Percentiles rank a stretch among this genome's conserved stretches.
These are phyloP conservation scores for Paramarasmius palmivorus DNA, from an alignment of 1,284 basidiomycete species.

Conservation along the genomic window DNA sequence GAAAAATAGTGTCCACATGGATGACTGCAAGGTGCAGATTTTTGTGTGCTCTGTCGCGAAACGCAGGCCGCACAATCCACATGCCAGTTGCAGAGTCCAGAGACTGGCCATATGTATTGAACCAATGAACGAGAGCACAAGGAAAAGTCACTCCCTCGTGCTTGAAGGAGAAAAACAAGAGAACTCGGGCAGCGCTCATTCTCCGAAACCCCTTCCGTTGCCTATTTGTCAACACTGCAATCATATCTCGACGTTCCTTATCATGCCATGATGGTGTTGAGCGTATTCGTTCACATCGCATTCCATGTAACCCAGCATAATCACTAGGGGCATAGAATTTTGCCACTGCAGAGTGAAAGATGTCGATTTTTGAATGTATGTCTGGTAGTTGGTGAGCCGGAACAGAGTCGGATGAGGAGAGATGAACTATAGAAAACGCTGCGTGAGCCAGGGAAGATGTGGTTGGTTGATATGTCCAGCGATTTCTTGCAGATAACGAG, in stretches of 20 bases:
- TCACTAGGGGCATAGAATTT: constrained; percentile 32
- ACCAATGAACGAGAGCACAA: neutral
- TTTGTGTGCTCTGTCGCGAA: neutral
- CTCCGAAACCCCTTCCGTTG: constrained; percentile 9
- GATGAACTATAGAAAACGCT: constrained; percentile 18
- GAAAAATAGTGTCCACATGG: neutral
- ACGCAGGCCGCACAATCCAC: neutral
- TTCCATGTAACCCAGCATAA: constrained; percentile 22
- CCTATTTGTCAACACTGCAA: constrained; percentile 3
- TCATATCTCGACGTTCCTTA: constrained; percentile 12
- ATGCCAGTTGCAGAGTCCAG: neutral
- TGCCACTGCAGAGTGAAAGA: constrained; percentile 28
- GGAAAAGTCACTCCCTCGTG: neutral
- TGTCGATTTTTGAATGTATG: constrained; percentile 12
- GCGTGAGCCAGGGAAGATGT: constrained; percentile 4
- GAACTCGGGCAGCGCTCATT: constrained; percentile 6
- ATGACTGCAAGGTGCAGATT: neutral
- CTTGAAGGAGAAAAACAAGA: neutral
- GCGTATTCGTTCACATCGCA: constrained; percentile 26
- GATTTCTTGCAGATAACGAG: neutral
- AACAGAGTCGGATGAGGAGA: neutral
- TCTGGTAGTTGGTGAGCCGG: neutral
- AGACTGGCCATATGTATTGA: neutral
- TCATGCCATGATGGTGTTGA: constrained; percentile 20
- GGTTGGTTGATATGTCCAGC: constrained; percentile 9